phyloP scores from a whole-genome alignment of 345 rosid genomes.

The Hibiscus mutabilis region DNA sequence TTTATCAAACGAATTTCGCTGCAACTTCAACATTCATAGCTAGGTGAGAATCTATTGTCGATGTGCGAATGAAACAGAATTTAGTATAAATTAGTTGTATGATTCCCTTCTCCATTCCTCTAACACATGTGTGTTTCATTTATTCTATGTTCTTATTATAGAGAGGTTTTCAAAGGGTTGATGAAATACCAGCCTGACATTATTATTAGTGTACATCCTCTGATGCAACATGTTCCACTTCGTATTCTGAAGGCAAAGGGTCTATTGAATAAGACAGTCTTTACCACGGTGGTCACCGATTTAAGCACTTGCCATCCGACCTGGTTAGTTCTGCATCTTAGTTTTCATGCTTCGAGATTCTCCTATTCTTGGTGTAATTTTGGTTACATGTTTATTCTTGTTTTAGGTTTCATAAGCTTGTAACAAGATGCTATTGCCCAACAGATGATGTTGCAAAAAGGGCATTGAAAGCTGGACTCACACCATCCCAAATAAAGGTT shows the following conservation, averaged over 20 bases:
- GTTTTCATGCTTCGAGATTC: neutral
- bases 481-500: constrained; percentile 78
- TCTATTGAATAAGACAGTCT: constrained; percentile 75
- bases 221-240: constrained; percentile 99
- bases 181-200: constrained; percentile 98
- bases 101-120: neutral
- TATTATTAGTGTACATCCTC: constrained; percentile 93
- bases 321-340: constrained; percentile 42
- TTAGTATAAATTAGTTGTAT: neutral
- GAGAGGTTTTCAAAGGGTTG: constrained; percentile 93
- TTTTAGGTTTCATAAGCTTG: constrained; percentile 98
- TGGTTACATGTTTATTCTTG: constrained; percentile 7
- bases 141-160: constrained; percentile 22
- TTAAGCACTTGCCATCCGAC: constrained; percentile 99
- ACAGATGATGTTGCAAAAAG: constrained; percentile 81
- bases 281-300: constrained; percentile 93
- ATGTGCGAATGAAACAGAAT: neutral
- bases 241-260: constrained; percentile 88
- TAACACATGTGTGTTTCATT: neutral
- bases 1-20: constrained; percentile 94
- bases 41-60: constrained; percentile 48
- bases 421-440: constrained; percentile 97
- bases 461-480: constrained; percentile 84
- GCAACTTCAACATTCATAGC: constrained; percentile 96
- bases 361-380: constrained; percentile 8